These are phyloP conservation scores for Mrakia frigida DNA, from an alignment of 768 basidiomycete genomes.

Conservation along the genomic window DNA sequence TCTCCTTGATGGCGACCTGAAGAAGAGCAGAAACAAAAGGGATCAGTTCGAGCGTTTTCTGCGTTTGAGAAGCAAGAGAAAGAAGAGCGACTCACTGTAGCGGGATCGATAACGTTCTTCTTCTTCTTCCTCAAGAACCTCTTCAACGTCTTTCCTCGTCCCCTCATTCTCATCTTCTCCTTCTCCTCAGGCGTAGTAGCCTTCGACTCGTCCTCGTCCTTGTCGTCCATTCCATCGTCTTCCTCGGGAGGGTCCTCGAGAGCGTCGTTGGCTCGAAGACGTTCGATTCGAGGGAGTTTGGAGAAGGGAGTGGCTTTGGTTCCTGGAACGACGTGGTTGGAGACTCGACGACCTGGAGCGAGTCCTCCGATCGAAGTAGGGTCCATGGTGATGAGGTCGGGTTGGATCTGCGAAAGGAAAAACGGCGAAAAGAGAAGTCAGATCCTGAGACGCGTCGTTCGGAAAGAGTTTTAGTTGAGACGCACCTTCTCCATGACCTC, in stretches of 20 bases:
- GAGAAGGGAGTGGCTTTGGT: conserved; percentile 54
- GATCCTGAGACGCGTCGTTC: neutral
- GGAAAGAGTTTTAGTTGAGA: neutral
- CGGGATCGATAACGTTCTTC: conserved; percentile 88
- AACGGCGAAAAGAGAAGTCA: neutral
- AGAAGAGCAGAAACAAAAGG: neutral
- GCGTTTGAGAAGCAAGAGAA: neutral
- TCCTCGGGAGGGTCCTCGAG: conserved; percentile 40
- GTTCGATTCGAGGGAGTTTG: conserved; percentile 70
- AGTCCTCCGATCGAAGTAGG: conserved; percentile 43
- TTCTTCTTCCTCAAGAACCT: conserved; percentile 79
- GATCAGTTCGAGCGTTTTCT: neutral
- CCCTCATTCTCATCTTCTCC: conserved; percentile 72
- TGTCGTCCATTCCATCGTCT: conserved; percentile 50
- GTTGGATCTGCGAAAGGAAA: conserved; percentile 61
- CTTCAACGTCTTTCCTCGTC: conserved; percentile 74
- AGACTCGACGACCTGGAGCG: conserved; percentile 12
- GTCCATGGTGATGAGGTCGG: conserved; percentile 75
- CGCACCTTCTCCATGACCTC: conserved; percentile 78
- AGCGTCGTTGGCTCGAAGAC: conserved; percentile 67
- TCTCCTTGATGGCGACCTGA: conserved; percentile 56
- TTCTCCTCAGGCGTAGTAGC: conserved; percentile 45
- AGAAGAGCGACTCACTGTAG: conserved; percentile 45
- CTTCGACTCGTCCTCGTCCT: conserved; percentile 46
- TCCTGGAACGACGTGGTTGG: conserved; percentile 10